Evolutionary conservation across 2,329 filamentous ascomycete genomes (phyloP).

Genomic region (Aspergillus tanneri): DNA sequence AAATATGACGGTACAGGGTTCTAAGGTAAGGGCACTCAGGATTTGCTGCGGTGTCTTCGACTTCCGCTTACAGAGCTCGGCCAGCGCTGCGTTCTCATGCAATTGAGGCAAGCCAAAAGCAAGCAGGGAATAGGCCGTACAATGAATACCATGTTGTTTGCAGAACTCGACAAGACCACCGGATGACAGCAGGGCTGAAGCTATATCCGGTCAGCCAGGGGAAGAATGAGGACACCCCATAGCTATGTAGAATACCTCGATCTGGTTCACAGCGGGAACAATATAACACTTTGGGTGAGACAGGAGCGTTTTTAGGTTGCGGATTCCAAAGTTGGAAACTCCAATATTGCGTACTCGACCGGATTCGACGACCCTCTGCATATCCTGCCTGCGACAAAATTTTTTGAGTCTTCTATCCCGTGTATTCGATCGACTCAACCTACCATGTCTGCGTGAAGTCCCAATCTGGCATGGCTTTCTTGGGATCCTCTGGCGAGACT

Average conservation of each 20-base stretch:
- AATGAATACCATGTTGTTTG: constrained; percentile 71
- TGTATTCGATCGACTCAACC: too few species aligned
- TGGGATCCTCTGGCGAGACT: too few species aligned
- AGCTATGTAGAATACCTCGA: constrained; percentile 76
- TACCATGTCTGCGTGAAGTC: not conserved
- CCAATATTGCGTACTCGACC: constrained; percentile 70
- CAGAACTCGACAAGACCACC: constrained; percentile 72
- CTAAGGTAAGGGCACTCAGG: constrained; percentile 14
- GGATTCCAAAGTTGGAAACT: constrained; percentile 76
- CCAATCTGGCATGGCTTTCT: not conserved
- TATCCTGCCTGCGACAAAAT: constrained; percentile 2
- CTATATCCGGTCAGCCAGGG: too few species aligned
- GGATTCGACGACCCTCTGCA: constrained; percentile 28
- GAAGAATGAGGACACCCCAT: too few species aligned
- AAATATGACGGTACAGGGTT: not conserved
- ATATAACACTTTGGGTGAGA: constrained; percentile 55
- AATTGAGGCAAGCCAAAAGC: constrained; percentile 71
- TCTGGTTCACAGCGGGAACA: constrained; percentile 69
- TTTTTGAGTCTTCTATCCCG: not conserved
- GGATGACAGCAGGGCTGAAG: too few species aligned
- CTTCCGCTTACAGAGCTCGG: not conserved
- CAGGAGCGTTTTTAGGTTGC: constrained; percentile 70
- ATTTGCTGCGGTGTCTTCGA: constrained; percentile 13
- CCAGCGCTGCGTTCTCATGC: constrained; percentile 49
- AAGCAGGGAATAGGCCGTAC: constrained; percentile 66